Evolutionary conservation across 345 rosid genomes (phyloP).

Genomic region (Conringia planisiliqua): DNA sequence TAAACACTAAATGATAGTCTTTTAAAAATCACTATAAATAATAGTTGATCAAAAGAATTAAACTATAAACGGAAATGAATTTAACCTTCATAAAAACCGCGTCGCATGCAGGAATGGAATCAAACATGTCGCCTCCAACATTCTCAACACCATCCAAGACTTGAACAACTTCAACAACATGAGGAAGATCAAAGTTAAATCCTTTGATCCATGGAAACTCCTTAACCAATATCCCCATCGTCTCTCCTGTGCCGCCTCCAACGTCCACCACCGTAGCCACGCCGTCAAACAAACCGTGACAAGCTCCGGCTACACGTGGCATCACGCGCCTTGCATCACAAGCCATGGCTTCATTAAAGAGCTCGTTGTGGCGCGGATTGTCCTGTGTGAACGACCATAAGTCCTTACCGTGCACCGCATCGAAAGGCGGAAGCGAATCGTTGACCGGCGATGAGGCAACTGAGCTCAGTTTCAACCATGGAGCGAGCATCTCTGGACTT

Average conservation of each 20-base stretch:
- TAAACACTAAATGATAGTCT: no score
- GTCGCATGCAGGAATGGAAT: conserved; percentile 52
- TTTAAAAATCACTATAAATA: no score
- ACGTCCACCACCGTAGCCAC: conserved; percentile 60
- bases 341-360: conserved; percentile 65
- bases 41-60: neutral
- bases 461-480: conserved; percentile 52
- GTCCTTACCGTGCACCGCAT: conserved; percentile 47
- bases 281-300: conserved; percentile 54
- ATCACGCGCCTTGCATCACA: conserved; percentile 41
- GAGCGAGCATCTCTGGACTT: conserved; percentile 49
- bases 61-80: neutral
- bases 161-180: conserved; percentile 15
- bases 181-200: conserved; percentile 66
- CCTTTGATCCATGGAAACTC: conserved; percentile 57
- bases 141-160: conserved; percentile 41
- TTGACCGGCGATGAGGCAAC: conserved; percentile 20
- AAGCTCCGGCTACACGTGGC: conserved; percentile 32
- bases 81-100: conserved; percentile 54
- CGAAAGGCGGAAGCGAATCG: conserved; percentile 28
- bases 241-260: conserved; percentile 65
- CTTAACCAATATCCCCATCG: conserved; percentile 43
- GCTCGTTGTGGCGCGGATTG: conserved; percentile 34
- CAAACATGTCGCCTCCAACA: conserved; percentile 70
- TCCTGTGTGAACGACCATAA: conserved; percentile 41